Percentiles rank a stretch among this genome's conserved stretches.
Conservation (phyloP, 164 flowering plant genomes). For the Houttuynia cordata region DNA sequence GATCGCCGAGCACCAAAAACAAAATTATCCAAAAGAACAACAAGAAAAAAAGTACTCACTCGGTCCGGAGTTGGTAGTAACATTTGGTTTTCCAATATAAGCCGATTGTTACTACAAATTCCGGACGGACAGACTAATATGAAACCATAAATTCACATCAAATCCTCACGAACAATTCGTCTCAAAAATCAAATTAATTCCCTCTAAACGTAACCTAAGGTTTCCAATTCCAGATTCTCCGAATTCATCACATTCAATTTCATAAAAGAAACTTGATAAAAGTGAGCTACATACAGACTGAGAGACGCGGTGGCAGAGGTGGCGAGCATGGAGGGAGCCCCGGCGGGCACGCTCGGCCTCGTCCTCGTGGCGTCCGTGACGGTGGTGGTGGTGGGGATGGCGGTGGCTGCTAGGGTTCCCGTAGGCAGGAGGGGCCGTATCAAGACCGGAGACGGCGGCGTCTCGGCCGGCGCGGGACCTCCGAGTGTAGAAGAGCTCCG, state of each 20-base stretch:
- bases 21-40: no score
- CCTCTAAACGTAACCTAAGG: not conserved
- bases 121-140: no score
- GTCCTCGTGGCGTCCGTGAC: slow-evolving; percentile 4
- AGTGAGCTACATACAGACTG: slow-evolving; percentile 2
- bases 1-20: no score
- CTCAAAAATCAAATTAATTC: not conserved
- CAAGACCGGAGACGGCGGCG: slow-evolving; percentile 8
- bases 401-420: slow-evolving; percentile 9
- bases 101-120: no score
- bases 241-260: not conserved
- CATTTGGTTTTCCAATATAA: no score
- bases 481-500: slow-evolving; percentile 19
- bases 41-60: no score
- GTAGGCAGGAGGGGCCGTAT: slow-evolving; percentile 10
- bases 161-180: not conserved
- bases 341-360: slow-evolving; percentile 13
- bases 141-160: not conserved
- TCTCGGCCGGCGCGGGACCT: slow-evolving; percentile 18
- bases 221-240: not conserved
- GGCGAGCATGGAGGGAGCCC: slow-evolving; percentile 8
- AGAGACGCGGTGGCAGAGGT: slow-evolving; percentile 15
- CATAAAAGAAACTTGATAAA: no score
- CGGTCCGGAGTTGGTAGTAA: no score
- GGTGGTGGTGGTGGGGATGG: slow-evolving; percentile 4